Evolutionary conservation across 1,284 basidiomycete species (phyloP).

Genomic region (Sanguinoderma infundibulare): DNA sequence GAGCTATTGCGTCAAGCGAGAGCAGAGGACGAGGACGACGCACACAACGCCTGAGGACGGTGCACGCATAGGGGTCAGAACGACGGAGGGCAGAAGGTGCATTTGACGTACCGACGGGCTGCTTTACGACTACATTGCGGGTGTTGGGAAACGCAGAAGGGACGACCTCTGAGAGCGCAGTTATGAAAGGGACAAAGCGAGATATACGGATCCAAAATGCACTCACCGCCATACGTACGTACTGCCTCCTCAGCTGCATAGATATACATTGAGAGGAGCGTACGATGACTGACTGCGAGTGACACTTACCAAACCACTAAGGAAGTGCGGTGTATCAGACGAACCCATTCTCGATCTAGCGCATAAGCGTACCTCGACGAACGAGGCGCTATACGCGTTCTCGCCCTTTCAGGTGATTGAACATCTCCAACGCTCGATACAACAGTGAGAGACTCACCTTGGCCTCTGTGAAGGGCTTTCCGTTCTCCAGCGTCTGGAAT

Average conservation of each 20-base stretch:
- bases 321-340: no score
- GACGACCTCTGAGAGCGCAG: conserved; percentile 64
- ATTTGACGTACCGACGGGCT: conserved; percentile 83
- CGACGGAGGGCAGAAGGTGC: no score
- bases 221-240: no score
- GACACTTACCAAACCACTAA: no score
- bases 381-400: conserved; percentile 87
- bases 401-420: conserved; percentile 78
- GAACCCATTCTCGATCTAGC: neutral
- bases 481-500: conserved; percentile 86
- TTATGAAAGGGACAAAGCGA: neutral
- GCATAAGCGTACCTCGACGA: conserved; percentile 68
- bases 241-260: conserved; percentile 90
- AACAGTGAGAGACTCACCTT: conserved; percentile 50
- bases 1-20: neutral
- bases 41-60: conserved; percentile 69
- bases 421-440: conserved; percentile 42
- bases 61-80: conserved; percentile 6
- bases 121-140: conserved; percentile 92
- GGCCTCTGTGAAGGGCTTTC: conserved; percentile 84
- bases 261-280: conserved; percentile 2
- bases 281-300: no score
- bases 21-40: conserved; percentile 27
- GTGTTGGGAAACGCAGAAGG: conserved; percentile 76
- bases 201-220: conserved; percentile 49